Evolutionary conservation across 305 asterid genomes (phyloP).

Genomic region (Petunia hybrid): DNA sequence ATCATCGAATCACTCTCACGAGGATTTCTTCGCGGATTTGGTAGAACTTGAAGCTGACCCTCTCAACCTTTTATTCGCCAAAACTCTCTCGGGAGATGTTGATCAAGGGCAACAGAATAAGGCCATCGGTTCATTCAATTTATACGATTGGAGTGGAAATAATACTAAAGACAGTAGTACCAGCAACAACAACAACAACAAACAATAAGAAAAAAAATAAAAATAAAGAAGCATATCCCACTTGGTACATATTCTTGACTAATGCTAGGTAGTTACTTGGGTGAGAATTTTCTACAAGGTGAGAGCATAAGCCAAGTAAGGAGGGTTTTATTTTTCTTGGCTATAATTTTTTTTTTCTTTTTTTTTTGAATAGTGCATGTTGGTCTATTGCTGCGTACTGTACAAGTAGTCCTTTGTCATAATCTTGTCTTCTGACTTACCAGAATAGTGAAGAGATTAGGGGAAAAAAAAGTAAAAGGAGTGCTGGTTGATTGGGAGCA

Average conservation of each 20-base stretch:
- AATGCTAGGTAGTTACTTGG: not conserved
- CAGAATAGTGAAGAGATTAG: slow-evolving; percentile 19
- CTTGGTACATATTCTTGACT: slow-evolving; percentile 3
- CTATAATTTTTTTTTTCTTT: not conserved
- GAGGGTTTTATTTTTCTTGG: slow-evolving; percentile 7
- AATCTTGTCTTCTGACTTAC: not conserved
- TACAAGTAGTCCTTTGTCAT: not conserved
- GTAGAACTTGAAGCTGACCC: slow-evolving; percentile 64
- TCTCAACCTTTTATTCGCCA: slow-evolving; percentile 51
- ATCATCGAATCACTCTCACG: slow-evolving; percentile 46
- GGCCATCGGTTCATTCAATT: slow-evolving; percentile 54
- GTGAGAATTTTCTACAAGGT: slow-evolving; percentile 5
- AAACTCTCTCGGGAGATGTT: slow-evolving; percentile 45
- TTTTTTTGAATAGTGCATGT: not conserved
- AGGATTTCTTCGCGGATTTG: slow-evolving; percentile 64
- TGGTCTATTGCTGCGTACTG: slow-evolving; percentile 9
- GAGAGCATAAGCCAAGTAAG: slow-evolving; percentile 7
- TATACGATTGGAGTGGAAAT: slow-evolving; percentile 55
- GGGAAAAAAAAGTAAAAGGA: not conserved
- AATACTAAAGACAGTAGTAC: slow-evolving; percentile 8
- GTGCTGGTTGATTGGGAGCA: slow-evolving; percentile 41
- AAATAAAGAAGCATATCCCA: not conserved
- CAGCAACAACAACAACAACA: slow-evolving; percentile 28
- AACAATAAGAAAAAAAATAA: not conserved
- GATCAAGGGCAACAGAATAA: slow-evolving; percentile 44